Evolutionary conservation across 306 rosid species (phyloP).

Genomic region (Oemleria cerasiformis): DNA sequence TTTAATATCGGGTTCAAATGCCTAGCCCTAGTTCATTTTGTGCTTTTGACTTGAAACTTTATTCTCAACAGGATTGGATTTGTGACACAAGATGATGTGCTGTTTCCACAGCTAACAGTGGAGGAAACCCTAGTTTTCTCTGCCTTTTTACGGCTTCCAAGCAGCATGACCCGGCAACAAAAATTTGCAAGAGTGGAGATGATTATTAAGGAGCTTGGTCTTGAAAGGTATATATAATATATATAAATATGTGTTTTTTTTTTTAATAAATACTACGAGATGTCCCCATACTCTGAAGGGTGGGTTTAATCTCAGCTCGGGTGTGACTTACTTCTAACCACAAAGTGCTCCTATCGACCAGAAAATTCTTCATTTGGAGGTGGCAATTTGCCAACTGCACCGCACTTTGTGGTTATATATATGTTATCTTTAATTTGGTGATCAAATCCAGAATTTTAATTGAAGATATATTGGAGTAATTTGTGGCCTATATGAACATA

Average conservation of each 20-base stretch:
- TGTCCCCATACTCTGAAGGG: no score
- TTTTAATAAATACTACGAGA: no score
- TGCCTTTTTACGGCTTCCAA: constrained; percentile 76
- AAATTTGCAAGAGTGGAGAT: constrained; percentile 67
- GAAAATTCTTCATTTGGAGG: no score
- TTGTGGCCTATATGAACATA: constrained; percentile 33
- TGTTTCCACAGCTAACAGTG: constrained; percentile 80
- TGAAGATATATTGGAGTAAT: constrained; percentile 13
- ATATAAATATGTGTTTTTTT: no score
- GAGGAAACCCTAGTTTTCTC: constrained; percentile 86
- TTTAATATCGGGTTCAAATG: no score
- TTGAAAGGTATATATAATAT: constrained; percentile 71
- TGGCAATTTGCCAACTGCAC: no score
- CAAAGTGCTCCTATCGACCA: no score
- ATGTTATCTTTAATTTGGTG: no score
- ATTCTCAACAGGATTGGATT: constrained; percentile 69
- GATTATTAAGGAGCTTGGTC: constrained; percentile 77
- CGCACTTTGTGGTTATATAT: no score
- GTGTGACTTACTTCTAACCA: no score
- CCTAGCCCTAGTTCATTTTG: neutral
- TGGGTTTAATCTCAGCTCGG: no score
- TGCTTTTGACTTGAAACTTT: neutral
- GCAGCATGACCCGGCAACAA: constrained; percentile 59
- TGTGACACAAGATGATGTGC: constrained; percentile 92
- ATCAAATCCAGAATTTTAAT: neutral